A percentile compares a stretch with the other conserved stretches of the same genome.
phyloP scores from a whole-genome alignment of 148 eudicot genomes.

The Fagopyrum homotropicum region DNA sequence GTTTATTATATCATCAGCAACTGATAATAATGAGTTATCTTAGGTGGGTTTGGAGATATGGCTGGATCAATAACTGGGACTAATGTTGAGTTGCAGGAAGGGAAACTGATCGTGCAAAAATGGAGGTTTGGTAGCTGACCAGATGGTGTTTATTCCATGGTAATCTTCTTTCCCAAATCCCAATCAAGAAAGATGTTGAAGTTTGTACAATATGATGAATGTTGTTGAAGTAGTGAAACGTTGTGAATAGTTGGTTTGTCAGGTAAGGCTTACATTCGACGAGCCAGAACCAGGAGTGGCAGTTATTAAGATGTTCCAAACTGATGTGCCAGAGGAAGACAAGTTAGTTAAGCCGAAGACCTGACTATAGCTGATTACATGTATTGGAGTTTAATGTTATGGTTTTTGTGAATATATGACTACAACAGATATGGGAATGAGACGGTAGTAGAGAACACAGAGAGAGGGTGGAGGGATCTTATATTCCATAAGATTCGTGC shows the following conservation, averaged over 20 bases:
- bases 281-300: slow-evolving; percentile 88
- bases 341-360: slow-evolving; percentile 35
- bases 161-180: slow-evolving; percentile 14
- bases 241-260: background rate
- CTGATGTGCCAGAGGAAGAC: slow-evolving; percentile 93
- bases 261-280: slow-evolving; percentile 77
- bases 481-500: no score
- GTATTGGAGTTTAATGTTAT: background rate
- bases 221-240: no score
- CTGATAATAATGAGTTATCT: slow-evolving; percentile 22
- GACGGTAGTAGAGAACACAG: no score
- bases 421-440: no score
- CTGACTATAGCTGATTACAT: background rate
- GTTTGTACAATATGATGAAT: no score
- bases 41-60: slow-evolving; percentile 99
- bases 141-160: slow-evolving; percentile 77
- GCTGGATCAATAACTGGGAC: slow-evolving; percentile 81
- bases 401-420: no score
- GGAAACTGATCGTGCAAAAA: slow-evolving; percentile 76
- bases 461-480: no score
- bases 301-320: slow-evolving; percentile 59
- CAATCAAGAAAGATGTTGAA: no score
- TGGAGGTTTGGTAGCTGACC: slow-evolving; percentile 96
- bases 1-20: background rate
- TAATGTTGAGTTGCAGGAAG: slow-evolving; percentile 72